Conservation (phyloP, 2,329 filamentous ascomycete genomes). For the Calonectria fujianensis region DNA sequence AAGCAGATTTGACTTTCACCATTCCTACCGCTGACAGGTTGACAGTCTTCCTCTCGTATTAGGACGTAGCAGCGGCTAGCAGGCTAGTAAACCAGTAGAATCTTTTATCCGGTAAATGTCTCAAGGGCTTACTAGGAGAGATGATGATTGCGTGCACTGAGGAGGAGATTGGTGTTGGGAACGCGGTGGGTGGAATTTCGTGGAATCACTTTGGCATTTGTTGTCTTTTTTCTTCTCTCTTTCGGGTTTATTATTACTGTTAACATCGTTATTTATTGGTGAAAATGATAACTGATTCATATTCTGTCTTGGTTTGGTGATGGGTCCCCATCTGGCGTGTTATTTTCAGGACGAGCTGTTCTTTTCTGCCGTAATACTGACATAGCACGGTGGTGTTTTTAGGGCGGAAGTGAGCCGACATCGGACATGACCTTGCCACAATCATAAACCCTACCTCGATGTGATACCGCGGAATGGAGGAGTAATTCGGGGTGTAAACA, state of each 20-base stretch:
- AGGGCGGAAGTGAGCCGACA: slow-evolving; percentile 24
- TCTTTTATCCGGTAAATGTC: background rate
- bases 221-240: background rate
- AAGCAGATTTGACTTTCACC: background rate
- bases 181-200: background rate
- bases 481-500: background rate
- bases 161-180: background rate
- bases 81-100: background rate
- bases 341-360: slow-evolving; percentile 29
- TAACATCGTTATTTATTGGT: background rate
- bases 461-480: background rate
- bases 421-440: slow-evolving; percentile 21
- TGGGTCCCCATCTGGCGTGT: slow-evolving; percentile 23
- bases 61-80: background rate
- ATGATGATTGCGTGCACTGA: background rate
- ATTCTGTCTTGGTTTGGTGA: background rate
- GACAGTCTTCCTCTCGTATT: background rate
- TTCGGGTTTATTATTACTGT: background rate
- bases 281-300: slow-evolving; percentile 10
- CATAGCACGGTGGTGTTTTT: slow-evolving; percentile 26
- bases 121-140: background rate
- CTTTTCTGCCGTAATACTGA: slow-evolving; percentile 38
- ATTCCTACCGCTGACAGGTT: background rate
- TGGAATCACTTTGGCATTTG: background rate
- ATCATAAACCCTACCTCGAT: background rate